phyloP scores from a whole-genome alignment of 768 basidiomycete species.

The Tricholoma terreum region DNA sequence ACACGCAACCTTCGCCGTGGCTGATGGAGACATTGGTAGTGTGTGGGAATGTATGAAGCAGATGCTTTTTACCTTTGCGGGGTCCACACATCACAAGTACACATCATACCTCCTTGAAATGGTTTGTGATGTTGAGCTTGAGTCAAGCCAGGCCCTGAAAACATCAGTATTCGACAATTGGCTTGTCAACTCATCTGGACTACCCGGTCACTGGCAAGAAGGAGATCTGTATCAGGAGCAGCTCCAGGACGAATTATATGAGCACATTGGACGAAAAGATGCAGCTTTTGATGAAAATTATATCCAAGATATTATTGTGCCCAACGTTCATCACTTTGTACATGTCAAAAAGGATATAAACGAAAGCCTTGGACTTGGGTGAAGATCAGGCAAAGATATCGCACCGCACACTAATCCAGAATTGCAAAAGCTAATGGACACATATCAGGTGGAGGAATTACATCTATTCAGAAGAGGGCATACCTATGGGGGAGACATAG shows the following conservation, averaged over 20 bases:
- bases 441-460: conserved; percentile 16
- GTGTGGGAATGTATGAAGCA: conserved; percentile 30
- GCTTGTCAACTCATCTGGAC: conserved; percentile 28
- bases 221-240: conserved; percentile 35
- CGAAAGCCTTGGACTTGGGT: conserved; percentile 17
- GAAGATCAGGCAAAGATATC: conserved; percentile 18
- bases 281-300: conserved; percentile 26
- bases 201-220: conserved; percentile 18
- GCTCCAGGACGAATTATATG: conserved; percentile 29
- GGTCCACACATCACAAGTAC: conserved; percentile 31
- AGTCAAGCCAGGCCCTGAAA: conserved; percentile 19
- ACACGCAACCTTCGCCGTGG: conserved; percentile 24
- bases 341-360: conserved; percentile 28
- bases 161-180: conserved; percentile 22
- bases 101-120: conserved; percentile 30
- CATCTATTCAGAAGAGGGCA: conserved; percentile 19
- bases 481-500: conserved; percentile 8
- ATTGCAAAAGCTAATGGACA: conserved; percentile 14
- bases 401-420: conserved; percentile 20
- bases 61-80: conserved; percentile 32
- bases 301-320: conserved; percentile 25
- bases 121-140: conserved; percentile 27
- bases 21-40: conserved; percentile 32
- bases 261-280: conserved; percentile 24
- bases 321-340: conserved; percentile 30